A percentile compares a stretch with the other conserved stretches of the same genome.
Evolutionary conservation across 805 yeast genomes (phyloP).

Genomic region (Starmerella potacharoeniae): DNA sequence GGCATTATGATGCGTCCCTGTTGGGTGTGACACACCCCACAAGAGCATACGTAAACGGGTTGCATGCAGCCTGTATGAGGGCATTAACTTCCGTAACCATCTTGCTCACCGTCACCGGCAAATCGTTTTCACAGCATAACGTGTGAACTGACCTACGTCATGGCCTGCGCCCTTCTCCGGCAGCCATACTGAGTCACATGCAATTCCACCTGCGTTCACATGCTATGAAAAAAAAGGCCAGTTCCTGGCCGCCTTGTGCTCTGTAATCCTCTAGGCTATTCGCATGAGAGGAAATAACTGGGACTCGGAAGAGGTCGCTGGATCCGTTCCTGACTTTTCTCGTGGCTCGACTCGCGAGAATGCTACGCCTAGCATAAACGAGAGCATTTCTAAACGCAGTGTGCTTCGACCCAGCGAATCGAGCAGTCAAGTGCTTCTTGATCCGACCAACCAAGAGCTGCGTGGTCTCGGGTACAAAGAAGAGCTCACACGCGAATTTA

Average conservation of each 20-base stretch:
- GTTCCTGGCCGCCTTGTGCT: background rate
- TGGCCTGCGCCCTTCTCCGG: too few species aligned
- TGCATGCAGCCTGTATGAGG: too few species aligned
- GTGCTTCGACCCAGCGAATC: background rate
- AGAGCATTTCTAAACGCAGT: background rate
- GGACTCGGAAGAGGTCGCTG: background rate
- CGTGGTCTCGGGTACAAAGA: conserved; percentile 48
- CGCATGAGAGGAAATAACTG: background rate
- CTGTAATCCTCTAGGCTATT: background rate
- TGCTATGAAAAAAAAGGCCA: background rate
- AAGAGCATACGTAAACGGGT: background rate
- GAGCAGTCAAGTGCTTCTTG: background rate
- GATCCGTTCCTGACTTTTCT: background rate
- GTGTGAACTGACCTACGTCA: too few species aligned
- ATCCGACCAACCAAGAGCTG: conserved; percentile 12
- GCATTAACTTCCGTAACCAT: too few species aligned
- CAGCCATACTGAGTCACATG: background rate
- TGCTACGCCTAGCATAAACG: background rate
- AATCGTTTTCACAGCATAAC: too few species aligned
- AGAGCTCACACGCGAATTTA: conserved; percentile 47
- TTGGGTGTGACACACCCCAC: background rate
- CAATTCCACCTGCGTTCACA: background rate
- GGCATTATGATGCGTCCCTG: background rate
- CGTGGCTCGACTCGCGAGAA: background rate
- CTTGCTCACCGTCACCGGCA: too few species aligned